These are phyloP conservation scores for Diophrys sp. DNA, from an alignment of 73 alveolate species.

Conservation along the genomic window DNA sequence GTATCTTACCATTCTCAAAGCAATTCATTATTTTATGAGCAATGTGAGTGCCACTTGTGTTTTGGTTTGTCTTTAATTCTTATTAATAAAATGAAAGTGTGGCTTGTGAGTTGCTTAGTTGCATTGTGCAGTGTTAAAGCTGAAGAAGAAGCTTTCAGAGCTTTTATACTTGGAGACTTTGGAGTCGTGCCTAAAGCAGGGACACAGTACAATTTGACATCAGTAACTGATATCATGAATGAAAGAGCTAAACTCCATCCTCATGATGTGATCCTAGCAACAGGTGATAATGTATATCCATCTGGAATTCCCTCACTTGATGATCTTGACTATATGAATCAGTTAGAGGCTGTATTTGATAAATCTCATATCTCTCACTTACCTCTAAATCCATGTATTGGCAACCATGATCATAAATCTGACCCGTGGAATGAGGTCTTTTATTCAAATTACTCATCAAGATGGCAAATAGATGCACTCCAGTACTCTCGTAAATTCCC, in stretches of 20 bases:
- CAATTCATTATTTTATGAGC: too few species aligned
- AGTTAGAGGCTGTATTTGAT: neutral
- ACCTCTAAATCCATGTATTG: neutral
- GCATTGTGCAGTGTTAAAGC: too few species aligned
- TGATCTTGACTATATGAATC: neutral
- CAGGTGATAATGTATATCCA: slow-evolving; percentile 7
- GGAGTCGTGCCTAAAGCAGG: too few species aligned
- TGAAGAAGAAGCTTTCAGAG: too few species aligned
- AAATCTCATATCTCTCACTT: neutral
- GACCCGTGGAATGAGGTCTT: neutral
- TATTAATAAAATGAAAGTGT: too few species aligned
- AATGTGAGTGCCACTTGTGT: too few species aligned
- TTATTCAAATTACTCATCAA: neutral
- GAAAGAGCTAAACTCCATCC: neutral
- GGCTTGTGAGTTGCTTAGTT: too few species aligned
- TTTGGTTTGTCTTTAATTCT: too few species aligned
- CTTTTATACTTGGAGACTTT: too few species aligned
- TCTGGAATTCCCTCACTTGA: neutral
- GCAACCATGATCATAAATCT: neutral
- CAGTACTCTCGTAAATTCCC: neutral
- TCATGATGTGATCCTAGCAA: neutral
- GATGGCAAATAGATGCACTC: neutral
- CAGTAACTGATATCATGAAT: slow-evolving; percentile 4
- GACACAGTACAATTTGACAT: too few species aligned
- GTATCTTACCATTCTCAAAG: too few species aligned